Evolutionary conservation across 371 early-diverging fungal genomes (phyloP), one percentile per base, ranked within the genome.

Genomic region (Mortierella sp.): DNA sequence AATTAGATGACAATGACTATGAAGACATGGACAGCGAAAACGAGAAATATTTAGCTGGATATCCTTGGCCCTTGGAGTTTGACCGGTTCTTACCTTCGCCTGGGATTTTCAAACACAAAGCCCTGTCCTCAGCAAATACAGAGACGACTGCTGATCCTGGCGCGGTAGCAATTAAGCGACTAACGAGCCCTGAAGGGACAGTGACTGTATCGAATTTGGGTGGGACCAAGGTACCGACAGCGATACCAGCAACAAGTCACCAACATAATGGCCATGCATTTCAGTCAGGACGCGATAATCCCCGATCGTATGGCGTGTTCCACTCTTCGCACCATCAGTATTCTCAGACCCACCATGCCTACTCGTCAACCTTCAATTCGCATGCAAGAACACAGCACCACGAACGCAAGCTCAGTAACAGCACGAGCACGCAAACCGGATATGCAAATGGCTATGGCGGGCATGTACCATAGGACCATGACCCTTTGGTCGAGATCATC

Each of bases 1-100:
- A 85, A 45, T 67, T 90, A 14, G 85, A 87, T 18, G 89, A 88
- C 42, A 74, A 79, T 1, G 91, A 91, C 59, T 88, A 87, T 67
- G 86, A 84, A 54, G 82, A 80, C 27, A 87, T 91, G 73, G 81
- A 84, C 60, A 72, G 64, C 3, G 89, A 91, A 45, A 89, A 90
- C 55, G 80, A 74, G 54, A 68, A 84, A 45, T 82, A 86, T 47
- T 69, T 81, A 19, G 84, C 84, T 14, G 80, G 79, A 30, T 86
- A 85, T 56, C 81, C 87, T 14, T 88, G 88, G 88, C 34, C 13
- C 16, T 53, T 72, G 28, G 72, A 72, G 48, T 67, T 67, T 58
- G 72, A 72, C 49, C 63, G 67, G 30, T 72, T 66, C 47, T 43
- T 72, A 24, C 67, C 72, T 43, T 70, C 71, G 16, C 71, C 71